phyloP scores from a whole-genome alignment of 2,329 filamentous ascomycete genomes.

The Parafenestella ontariensis region DNA sequence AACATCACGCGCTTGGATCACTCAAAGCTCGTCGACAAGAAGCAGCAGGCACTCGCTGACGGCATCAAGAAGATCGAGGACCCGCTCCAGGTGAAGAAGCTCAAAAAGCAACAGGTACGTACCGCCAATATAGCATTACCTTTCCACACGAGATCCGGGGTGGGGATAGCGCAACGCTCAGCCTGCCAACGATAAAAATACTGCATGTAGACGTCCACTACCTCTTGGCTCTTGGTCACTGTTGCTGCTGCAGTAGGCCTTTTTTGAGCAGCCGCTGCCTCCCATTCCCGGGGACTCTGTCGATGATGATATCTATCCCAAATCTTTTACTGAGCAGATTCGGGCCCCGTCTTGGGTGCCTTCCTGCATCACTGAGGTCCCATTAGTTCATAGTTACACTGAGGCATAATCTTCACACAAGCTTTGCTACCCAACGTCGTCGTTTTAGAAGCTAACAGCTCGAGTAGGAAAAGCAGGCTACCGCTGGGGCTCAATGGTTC shows the following conservation, averaged over 20 bases:
- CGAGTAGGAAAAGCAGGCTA: constrained; percentile 64
- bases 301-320: constrained; percentile 82
- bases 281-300: constrained; percentile 16
- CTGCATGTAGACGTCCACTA: background rate
- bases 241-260: background rate
- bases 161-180: background rate
- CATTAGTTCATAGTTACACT: constrained; percentile 78
- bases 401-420: constrained; percentile 51
- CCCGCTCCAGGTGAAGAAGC: constrained; percentile 56
- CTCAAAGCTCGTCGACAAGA: constrained; percentile 57
- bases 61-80: constrained; percentile 62
- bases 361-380: constrained; percentile 73
- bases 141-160: background rate
- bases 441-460: constrained; percentile 28
- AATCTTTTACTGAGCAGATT: constrained; percentile 73
- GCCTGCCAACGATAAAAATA: background rate
- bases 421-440: constrained; percentile 12
- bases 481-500: constrained; percentile 85
- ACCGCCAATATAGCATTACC: background rate
- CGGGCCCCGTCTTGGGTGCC: constrained; percentile 80
- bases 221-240: background rate
- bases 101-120: constrained; percentile 60
- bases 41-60: constrained; percentile 57
- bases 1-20: constrained; percentile 62
- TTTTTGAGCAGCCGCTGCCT: constrained; percentile 32